phyloP scores from a whole-genome alignment of 2,329 filamentous ascomycete species.

The Aspergillus fumigatus region DNA sequence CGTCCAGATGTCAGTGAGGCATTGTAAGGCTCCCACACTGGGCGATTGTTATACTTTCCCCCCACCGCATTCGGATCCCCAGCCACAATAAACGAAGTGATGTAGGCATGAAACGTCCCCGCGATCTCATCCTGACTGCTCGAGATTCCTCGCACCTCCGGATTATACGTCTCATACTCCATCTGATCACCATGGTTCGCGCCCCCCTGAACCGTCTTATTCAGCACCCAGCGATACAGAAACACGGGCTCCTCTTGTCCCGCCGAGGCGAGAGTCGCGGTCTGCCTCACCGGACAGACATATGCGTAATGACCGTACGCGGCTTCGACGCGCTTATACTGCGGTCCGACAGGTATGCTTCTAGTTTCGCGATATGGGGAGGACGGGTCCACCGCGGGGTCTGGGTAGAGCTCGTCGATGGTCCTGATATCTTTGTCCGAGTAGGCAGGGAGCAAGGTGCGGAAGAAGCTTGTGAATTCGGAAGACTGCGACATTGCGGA shows the following conservation, averaged over 20 bases:
- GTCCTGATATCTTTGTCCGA: constrained; percentile 48
- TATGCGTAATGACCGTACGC: constrained; percentile 50
- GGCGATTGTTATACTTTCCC: constrained; percentile 26
- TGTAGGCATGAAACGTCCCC: constrained; percentile 43
- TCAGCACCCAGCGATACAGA: constrained; percentile 53
- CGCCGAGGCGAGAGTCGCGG: constrained; percentile 36
- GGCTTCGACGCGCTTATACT: constrained; percentile 50
- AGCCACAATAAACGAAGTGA: constrained; percentile 46
- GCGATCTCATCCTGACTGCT: constrained; percentile 41
- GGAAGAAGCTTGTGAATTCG: constrained; percentile 60
- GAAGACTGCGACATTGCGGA: constrained; percentile 41
- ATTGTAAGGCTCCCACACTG: constrained; percentile 35
- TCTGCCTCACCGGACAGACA: constrained; percentile 46
- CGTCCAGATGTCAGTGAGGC: constrained; percentile 16
- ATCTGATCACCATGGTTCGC: constrained; percentile 49
- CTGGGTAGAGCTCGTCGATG: constrained; percentile 60
- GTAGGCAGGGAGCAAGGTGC: constrained; percentile 56
- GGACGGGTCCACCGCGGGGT: constrained; percentile 42
- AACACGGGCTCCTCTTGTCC: constrained; percentile 39
- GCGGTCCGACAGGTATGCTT: constrained; percentile 37
- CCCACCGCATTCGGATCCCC: constrained; percentile 43
- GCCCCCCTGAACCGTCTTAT: constrained; percentile 40
- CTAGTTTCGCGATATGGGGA: constrained; percentile 24
- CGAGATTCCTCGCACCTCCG: constrained; percentile 32
- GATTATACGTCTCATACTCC: constrained; percentile 44